Evolutionary conservation across 352 stramenopile species (phyloP), one percentile per base, ranked within the genome.

Genomic region (Phytophthora aleatoria): DNA sequence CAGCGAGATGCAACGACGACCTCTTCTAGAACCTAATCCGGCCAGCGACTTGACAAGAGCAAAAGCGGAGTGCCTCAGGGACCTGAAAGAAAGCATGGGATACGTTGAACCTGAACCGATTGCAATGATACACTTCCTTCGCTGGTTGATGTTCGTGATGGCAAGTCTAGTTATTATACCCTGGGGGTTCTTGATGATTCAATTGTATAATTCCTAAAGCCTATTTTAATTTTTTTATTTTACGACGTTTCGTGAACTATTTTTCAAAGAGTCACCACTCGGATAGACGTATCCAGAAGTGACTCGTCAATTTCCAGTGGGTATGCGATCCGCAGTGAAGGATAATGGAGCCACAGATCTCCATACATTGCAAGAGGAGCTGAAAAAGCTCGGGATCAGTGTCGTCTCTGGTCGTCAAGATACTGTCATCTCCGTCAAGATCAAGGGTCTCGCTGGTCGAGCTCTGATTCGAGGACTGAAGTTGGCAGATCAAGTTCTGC

Each of bases 331-430:
- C 30, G 50, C 30, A 9, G 41, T 20, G 35, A 66, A 54, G 39
- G 56, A 63, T 20, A 27, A 26, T 8, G 43, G 20, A 12, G 50
- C n/a, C 4, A 52, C 38, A 12, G 77, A 91, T 55, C 58, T 91
- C 16, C 76, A 71, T 20, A 61, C 59, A 7, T 61, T 96, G 31
- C 84, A 96, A 59, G 80, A 92, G 49, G 83, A 92, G 75, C 79
- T 96, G 16, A 90, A 92, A 56, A 91, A 88, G 57, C 67, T 94
- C 11, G 87, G 84, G 0, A 87, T 94, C 43, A 75, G 35, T 24
- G 81, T 96, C 55, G 76, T 92, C 11, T 93, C 83, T 0, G 81
- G 84, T 28, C 81, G 75, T 13, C 84, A 93, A 63, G 81, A 92
- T 54, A 94, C 84, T 0, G 67, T 96, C 59, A 76, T 96, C 13